Evolutionary conservation across 2,329 filamentous ascomycete species (phyloP).

Genomic region (Cordyceps javanica): DNA sequence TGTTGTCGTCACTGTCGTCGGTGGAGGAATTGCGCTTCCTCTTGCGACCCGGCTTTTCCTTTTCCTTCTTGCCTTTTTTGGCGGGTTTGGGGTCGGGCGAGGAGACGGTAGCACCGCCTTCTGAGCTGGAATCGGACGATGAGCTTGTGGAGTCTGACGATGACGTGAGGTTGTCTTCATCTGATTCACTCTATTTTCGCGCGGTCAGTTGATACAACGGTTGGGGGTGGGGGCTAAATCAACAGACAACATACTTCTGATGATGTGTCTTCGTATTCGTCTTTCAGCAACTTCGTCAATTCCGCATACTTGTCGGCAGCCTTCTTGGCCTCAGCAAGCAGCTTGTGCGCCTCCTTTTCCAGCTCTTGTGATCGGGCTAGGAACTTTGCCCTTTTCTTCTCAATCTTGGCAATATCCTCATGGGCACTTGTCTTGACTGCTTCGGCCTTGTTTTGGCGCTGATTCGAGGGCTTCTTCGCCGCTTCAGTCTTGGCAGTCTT

Average conservation of each 20-base stretch:
- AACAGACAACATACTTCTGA: slow-evolving; percentile 14
- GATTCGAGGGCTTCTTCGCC: slow-evolving; percentile 3
- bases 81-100: slow-evolving; percentile 6
- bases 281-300: slow-evolving; percentile 17
- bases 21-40: slow-evolving; percentile 10
- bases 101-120: slow-evolving; percentile 18
- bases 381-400: slow-evolving; percentile 33
- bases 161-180: not conserved
- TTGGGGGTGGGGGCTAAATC: no score
- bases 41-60: slow-evolving; percentile 6
- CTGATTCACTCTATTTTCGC: not conserved
- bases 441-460: slow-evolving; percentile 20
- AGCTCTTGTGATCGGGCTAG: slow-evolving; percentile 34
- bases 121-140: slow-evolving; percentile 14
- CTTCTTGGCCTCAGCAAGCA: slow-evolving; percentile 35
- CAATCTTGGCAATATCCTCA: slow-evolving; percentile 13
- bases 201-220: not conserved
- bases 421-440: slow-evolving; percentile 25
- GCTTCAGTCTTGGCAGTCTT: not conserved
- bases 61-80: slow-evolving; percentile 17
- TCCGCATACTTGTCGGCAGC: slow-evolving; percentile 23
- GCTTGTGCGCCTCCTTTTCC: slow-evolving; percentile 32
- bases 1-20: slow-evolving; percentile 1
- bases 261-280: slow-evolving; percentile 1
- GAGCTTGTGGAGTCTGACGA: not conserved